Percentiles rank a stretch among this genome's conserved stretches.
These are phyloP conservation scores for Carex kokanica DNA, from an alignment of 176 grass and related monocot species.

Conservation along the genomic window DNA sequence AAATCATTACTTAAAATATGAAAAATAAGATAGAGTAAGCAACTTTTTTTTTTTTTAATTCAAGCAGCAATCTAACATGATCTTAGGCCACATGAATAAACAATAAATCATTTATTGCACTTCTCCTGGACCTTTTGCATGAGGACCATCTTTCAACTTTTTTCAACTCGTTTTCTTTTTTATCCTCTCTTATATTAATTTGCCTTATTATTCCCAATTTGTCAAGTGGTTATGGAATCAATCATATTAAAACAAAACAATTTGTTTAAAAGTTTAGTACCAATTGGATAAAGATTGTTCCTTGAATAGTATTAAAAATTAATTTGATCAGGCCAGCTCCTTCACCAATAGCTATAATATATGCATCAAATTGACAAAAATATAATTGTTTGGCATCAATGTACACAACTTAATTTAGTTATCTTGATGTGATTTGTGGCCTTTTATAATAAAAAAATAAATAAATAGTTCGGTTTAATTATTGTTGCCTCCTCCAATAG, in stretches of 20 bases:
- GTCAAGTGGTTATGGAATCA: background rate
- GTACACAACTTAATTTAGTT: background rate
- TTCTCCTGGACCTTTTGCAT: conserved; percentile 25
- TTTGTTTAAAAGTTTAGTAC: background rate
- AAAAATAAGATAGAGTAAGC: no score
- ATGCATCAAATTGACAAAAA: conserved; percentile 9
- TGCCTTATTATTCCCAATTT: background rate
- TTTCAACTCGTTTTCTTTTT: background rate
- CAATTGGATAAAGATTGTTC: conserved; percentile 22
- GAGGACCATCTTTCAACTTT: conserved; percentile 21
- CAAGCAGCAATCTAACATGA: no score
- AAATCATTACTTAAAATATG: no score
- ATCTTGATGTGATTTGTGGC: background rate
- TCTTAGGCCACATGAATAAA: background rate
- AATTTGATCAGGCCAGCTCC: background rate
- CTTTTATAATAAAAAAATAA: background rate
- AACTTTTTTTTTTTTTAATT: no score
- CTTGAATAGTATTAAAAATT: background rate
- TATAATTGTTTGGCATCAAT: background rate
- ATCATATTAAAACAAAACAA: background rate
- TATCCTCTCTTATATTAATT: background rate
- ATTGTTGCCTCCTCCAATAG: background rate
- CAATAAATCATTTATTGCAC: conserved; percentile 35
- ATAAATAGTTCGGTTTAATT: background rate
- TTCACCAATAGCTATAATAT: background rate